These are phyloP conservation scores for Auricularia heimuer DNA, from an alignment of 768 basidiomycete species.

Conservation along the genomic window DNA sequence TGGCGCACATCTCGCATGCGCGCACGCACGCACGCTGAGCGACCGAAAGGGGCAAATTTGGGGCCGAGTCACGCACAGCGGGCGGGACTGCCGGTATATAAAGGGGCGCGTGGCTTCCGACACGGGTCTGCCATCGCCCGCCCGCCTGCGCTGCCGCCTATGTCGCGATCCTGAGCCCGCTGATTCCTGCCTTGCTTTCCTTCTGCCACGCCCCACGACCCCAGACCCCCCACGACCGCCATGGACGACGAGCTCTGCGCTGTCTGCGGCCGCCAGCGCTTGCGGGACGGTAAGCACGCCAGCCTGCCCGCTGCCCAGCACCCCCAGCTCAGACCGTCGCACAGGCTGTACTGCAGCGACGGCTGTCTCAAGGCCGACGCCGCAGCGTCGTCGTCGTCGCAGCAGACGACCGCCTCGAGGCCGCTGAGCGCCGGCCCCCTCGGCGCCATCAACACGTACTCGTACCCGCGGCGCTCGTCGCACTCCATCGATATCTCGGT, in stretches of 20 bases:
- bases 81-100: background rate
- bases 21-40: background rate
- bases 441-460: constrained; percentile 1
- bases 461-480: constrained; percentile 1
- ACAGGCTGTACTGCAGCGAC: constrained; percentile 2
- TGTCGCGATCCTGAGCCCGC: background rate
- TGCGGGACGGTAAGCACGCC: background rate
- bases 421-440: background rate
- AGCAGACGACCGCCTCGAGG: background rate
- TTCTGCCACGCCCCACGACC: background rate
- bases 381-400: background rate
- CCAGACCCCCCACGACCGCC: background rate
- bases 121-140: background rate
- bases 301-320: background rate
- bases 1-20: background rate
- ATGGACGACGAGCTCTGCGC: background rate
- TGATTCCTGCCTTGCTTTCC: background rate
- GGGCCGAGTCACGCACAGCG: background rate
- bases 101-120: background rate
- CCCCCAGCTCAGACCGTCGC: background rate
- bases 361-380: background rate
- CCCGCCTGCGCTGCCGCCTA: background rate
- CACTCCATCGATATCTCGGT: background rate
- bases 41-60: background rate
- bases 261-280: background rate